These are phyloP conservation scores for Bacidia rubella DNA, from an alignment of 495 filamentous ascomycete genomes.

Conservation along the genomic window DNA sequence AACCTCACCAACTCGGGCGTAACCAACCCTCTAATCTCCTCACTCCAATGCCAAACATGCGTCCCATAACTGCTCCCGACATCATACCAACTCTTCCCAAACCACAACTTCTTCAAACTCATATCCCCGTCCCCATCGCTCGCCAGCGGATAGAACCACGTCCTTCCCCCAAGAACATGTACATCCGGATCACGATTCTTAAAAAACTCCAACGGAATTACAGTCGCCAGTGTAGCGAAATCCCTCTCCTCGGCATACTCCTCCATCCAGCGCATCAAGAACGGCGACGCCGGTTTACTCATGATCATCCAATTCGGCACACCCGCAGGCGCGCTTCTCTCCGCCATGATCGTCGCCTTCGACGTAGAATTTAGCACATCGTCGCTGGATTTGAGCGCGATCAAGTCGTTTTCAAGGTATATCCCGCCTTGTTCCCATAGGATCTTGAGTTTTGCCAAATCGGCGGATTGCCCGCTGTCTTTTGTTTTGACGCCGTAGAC, in stretches of 20 bases:
- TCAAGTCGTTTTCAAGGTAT: conserved; percentile 5
- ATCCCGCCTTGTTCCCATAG: conserved; percentile 8
- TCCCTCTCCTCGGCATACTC: background rate
- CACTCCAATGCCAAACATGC: conserved; percentile 7
- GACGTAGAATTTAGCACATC: background rate
- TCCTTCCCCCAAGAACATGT: conserved; percentile 1
- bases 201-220: background rate
- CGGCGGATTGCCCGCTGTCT: background rate
- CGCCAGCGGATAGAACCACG: conserved; percentile 8
- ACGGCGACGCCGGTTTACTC: conserved; percentile 5
- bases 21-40: background rate
- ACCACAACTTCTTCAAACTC: conserved; percentile 7
- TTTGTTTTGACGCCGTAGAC: conserved; percentile 1
- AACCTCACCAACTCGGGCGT: background rate
- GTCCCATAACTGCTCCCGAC: conserved; percentile 4
- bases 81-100: conserved; percentile 11
- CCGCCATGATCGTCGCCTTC: conserved; percentile 5
- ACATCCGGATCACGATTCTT: conserved; percentile 4
- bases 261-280: conserved; percentile 5
- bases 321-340: background rate
- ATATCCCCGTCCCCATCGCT: conserved; percentile 1
- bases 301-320: conserved; percentile 9
- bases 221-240: background rate
- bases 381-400: conserved; percentile 4
- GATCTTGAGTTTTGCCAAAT: conserved; percentile 4